These are phyloP conservation scores for Stagonosporopsis vannaccii DNA, from an alignment of 2,329 filamentous ascomycete species.

Conservation along the genomic window DNA sequence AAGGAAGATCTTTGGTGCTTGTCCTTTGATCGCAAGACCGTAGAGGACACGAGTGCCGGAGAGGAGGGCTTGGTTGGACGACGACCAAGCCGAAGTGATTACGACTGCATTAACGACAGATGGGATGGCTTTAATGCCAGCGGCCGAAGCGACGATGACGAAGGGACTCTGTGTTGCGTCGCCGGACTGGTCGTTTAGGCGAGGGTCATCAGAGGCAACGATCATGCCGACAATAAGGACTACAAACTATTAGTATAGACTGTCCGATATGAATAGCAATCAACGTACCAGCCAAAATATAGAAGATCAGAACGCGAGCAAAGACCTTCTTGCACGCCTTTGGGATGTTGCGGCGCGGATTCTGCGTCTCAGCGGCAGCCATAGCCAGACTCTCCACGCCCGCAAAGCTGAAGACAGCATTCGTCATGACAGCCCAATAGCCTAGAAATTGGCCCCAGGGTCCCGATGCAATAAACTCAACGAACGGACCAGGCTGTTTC, in stretches of 20 bases:
- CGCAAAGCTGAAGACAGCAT: conserved; percentile 53
- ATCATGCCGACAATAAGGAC: conserved; percentile 64
- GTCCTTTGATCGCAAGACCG: conserved; percentile 55
- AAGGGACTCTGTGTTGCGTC: conserved; percentile 39
- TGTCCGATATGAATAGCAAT: neutral
- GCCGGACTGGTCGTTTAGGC: conserved; percentile 56
- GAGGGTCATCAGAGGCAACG: conserved; percentile 60
- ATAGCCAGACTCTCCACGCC: conserved; percentile 40
- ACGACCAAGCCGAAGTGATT: conserved; percentile 73
- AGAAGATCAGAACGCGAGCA: conserved; percentile 62
- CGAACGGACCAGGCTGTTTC: conserved; percentile 66
- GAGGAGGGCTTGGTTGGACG: conserved; percentile 70
- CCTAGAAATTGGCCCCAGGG: conserved; percentile 68
- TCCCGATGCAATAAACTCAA: conserved; percentile 57
- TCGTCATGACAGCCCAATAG: conserved; percentile 61
- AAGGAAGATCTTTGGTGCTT: conserved; percentile 59
- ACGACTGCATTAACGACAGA: conserved; percentile 78
- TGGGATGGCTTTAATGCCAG: conserved; percentile 71
- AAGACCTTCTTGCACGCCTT: conserved; percentile 62
- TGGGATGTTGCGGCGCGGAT: conserved; percentile 54
- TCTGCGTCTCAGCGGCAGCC: conserved; percentile 40
- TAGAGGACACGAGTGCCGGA: conserved; percentile 59
- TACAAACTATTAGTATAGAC: conserved; percentile 15
- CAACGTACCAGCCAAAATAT: conserved; percentile 48
- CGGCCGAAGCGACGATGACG: conserved; percentile 71